Evolutionary conservation across 768 basidiomycete genomes (phyloP).

Genomic region (Tephrocybe sp.): DNA sequence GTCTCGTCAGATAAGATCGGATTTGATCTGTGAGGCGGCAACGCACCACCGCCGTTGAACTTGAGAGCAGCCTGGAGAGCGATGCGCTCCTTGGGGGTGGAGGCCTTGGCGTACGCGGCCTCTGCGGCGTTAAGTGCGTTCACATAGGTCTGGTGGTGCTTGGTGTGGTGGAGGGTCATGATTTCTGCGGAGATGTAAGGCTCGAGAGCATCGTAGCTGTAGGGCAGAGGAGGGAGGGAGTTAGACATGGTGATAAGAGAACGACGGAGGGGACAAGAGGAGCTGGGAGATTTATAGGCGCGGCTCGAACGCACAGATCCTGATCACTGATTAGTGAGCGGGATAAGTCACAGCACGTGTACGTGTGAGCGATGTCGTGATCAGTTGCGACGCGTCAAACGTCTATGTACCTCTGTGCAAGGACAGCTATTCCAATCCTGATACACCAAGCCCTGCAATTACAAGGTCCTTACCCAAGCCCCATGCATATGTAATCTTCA

Average conservation of each 20-base stretch:
- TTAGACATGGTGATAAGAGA: conserved; percentile 17
- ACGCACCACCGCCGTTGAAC: conserved; percentile 93
- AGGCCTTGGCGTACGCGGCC: conserved; percentile 62
- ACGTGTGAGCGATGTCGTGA: conserved; percentile 15
- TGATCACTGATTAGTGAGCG: conserved; percentile 13
- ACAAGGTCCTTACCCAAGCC: no score
- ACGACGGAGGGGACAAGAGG: not conserved
- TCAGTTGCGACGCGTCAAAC: conserved; percentile 1
- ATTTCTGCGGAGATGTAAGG: conserved; percentile 88
- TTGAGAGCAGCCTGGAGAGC: conserved; percentile 87
- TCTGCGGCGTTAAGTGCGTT: conserved; percentile 91
- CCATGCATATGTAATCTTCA: no score
- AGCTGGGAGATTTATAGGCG: not conserved
- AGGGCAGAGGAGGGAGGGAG: conserved; percentile 66
- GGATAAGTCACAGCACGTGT: conserved; percentile 3
- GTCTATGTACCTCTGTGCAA: not conserved
- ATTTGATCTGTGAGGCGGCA: not conserved
- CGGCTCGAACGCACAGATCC: not conserved
- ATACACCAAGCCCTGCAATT: no score
- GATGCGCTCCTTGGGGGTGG: conserved; percentile 76
- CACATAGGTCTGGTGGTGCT: conserved; percentile 95
- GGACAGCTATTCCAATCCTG: not conserved
- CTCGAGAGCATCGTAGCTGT: conserved; percentile 85
- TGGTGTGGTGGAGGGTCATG: conserved; percentile 92
- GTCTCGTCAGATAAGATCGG: conserved; percentile 8